A percentile compares a stretch with the other conserved stretches of the same genome.
phyloP scores from a whole-genome alignment of 1,284 basidiomycete species.

The Stereum hirsutum region DNA sequence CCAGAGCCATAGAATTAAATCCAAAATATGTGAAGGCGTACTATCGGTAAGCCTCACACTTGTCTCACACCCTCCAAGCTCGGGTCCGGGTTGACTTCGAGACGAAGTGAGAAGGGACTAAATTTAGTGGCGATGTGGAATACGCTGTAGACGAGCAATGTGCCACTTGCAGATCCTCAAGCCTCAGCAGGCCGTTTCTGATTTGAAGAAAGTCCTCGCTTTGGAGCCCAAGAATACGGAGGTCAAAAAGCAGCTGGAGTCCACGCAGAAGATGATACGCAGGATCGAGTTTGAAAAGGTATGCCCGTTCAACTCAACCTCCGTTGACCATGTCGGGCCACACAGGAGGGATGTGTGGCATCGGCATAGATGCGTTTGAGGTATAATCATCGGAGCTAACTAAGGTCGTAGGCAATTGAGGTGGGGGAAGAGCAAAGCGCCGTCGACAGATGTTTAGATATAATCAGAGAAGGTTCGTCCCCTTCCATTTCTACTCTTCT shows the following conservation, averaged over 20 bases:
- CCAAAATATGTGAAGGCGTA: slow-evolving; percentile 89
- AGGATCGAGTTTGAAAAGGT: slow-evolving; percentile 88
- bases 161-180: slow-evolving; percentile 88
- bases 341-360: too few relatives aligned
- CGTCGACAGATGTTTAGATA: slow-evolving; percentile 63
- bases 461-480: slow-evolving; percentile 66
- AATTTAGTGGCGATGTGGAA: too few relatives aligned
- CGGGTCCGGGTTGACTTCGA: neutral
- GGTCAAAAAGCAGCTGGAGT: slow-evolving; percentile 74
- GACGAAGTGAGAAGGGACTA: neutral
- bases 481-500: neutral
- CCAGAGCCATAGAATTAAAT: slow-evolving; percentile 84
- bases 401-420: slow-evolving; percentile 86
- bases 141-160: slow-evolving; percentile 74
- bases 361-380: too few relatives aligned
- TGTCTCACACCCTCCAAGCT: slow-evolving; percentile 11
- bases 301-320: slow-evolving; percentile 10
- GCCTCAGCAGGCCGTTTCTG: slow-evolving; percentile 74
- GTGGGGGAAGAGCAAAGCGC: slow-evolving; percentile 79
- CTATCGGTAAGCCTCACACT: slow-evolving; percentile 45
- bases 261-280: slow-evolving; percentile 86
- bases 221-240: slow-evolving; percentile 85
- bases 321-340: neutral
- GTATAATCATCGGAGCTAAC: too few relatives aligned
- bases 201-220: slow-evolving; percentile 82